Percentiles rank a stretch among this genome's conserved stretches.
phyloP scores from a whole-genome alignment of 768 basidiomycete species.

The Peribolospora baueri region DNA sequence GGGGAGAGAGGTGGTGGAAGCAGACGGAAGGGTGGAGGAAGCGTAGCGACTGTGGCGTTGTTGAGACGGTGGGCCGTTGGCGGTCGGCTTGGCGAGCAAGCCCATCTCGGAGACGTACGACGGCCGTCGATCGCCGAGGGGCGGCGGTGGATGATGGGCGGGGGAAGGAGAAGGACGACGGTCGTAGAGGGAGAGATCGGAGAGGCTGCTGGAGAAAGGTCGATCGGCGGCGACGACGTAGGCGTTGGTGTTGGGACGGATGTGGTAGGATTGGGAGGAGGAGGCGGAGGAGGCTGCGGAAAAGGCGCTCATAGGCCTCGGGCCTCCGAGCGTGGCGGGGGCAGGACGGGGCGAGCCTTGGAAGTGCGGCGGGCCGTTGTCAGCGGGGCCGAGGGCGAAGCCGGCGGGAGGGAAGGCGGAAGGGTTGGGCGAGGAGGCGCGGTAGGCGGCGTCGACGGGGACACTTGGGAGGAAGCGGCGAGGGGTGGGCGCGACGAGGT shows the following conservation, averaged over 20 bases:
- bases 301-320: constrained; percentile 1
- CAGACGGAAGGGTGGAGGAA: neutral
- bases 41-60: too few species aligned
- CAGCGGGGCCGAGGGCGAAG: neutral
- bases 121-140: too few species aligned
- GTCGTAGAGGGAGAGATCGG: neutral
- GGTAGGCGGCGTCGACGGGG: neutral
- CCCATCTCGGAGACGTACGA: neutral
- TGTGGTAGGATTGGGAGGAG: constrained; percentile 1
- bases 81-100: neutral
- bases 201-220: neutral
- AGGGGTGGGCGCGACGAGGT: constrained; percentile 1
- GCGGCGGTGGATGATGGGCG: neutral
- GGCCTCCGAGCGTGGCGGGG: too few species aligned
- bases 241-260: neutral
- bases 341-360: too few species aligned
- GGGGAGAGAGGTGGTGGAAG: neutral
- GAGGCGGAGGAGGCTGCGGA: neutral
- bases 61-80: too few species aligned
- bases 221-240: neutral
- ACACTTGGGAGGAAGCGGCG: constrained; percentile 1
- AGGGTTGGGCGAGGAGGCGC: neutral
- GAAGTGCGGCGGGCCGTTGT: neutral
- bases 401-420: neutral
- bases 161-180: neutral